Base-by-base conservation (phyloP, 116 monocot species). In the Posidonia oceanica region DNA sequence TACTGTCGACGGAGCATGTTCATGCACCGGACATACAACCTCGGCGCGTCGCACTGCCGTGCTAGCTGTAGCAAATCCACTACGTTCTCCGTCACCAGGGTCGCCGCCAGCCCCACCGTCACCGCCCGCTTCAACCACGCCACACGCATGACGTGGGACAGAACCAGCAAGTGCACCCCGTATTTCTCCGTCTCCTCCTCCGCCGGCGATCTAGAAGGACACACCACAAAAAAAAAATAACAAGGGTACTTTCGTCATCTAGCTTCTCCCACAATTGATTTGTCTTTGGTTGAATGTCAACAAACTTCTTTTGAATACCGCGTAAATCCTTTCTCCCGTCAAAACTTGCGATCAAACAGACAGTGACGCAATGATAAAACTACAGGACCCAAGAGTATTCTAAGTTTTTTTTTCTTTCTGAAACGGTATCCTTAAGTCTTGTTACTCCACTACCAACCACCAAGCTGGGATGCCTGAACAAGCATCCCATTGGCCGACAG, bases 21-120 rank as follows among this genome's bases (percentile, higher is more conserved):
- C 78, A 88, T 63, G 80, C 95, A 91, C 10, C 74, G 64, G 21
- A 74, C 75, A 59, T 62, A 75, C 16, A 95, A 86, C 58, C 79
- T 16, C 52, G 88, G 81, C 14, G 91, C 83, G 74, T 91, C 86
- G 77, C 91, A 91, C 14, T 78, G 69, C 70, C 71, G 76, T 3
- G 91, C 84, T 10, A 95, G 78, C 39, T 91, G 80, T 20, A 91
- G 63, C 51, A 81, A 70, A 78, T 95, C 95, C 2, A 88, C 71
- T 15, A 72, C 83, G 21, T 58, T 71, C 8, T 81, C 86, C 0
- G 77, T 69, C 20, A 55, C 74, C 52, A 89, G 77, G 38, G 76
- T 57, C 16, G 64, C 69, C 3, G 71, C 78, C 39, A 95, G 53
- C 38, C 55, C 74, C 3, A 23, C 66, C 75, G 86, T 84, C 57